Evolutionary conservation across 2,329 filamentous ascomycete species (phyloP), one percentile per base, ranked within the genome.

Genomic region (Seiridium cupressi): DNA sequence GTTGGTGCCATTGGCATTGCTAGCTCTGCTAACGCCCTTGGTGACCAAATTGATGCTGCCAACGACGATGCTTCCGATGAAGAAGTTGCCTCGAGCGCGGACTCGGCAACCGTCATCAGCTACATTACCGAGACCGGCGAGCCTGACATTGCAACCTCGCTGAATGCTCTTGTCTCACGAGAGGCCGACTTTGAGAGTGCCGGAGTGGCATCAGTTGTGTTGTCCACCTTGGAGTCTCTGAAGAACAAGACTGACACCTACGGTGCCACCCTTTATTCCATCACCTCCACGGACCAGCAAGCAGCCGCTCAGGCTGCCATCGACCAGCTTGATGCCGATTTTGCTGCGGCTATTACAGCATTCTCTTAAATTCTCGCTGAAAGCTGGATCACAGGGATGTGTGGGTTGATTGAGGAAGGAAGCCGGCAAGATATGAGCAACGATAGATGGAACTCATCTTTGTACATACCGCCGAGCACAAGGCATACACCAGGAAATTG

Each of bases 121-220:
- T 58, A 49, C 38, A 58, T 58, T 34, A 31, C 35, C 34, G n/a
- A 42, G n/a, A 58, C 55, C 6, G 44, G 34, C 55, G 46, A 49
- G 44, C 55, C 55, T 9, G 46, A 58, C 36, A 58, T 58, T 35
- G 44, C 44, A 4, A 18, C 55, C n/a, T 58, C 55, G 5, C 55
- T 58, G 13, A 40, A 42, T 32, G 55, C 44, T 9, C 44, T 58
- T 13, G 46, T 58, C 35, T 44, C 44, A 8, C 44, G 55, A n/a
- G 46, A 58, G 55, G 55, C 55, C 18, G 55, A 58, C 10, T 58
- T 58, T 35, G 44, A 40, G 44, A 13, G 32, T 6, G 44, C 35
- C n/a, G 55, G 55, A 34, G 46, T 58, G 18, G 26, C 44, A 4
- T 40, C 55, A 3, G 40, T 58, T 5, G 55, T 58, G 6, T 46